Base-by-base conservation (phyloP, 2,329 filamentous ascomycete genomes). In the Phoma sp. region DNA sequence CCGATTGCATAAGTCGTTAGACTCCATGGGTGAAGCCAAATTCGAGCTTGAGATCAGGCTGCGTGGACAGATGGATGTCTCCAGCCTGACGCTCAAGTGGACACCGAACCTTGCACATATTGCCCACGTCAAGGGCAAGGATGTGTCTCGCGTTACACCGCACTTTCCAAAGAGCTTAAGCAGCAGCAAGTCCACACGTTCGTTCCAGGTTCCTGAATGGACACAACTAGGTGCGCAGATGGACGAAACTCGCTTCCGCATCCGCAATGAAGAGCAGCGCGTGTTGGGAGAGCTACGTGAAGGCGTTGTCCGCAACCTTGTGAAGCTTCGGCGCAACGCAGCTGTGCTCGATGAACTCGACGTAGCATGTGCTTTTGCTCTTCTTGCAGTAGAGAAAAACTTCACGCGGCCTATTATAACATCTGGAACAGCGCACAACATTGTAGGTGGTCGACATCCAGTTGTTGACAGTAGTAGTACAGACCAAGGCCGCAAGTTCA, bases 261-360 rank as follows among this genome's bases (percentile, higher is more conserved):
- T 99, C 67, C 87, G 91, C 30, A 82, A 83, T 53, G 95, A 97
- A 74, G 95, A 99, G 76, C 85, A 92, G 65, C 83, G 84, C 37
- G 88, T 99, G 7, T 92, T 98, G 64, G 81, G 85, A 51, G 77
- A 82, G 5, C 81, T 99, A 7, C 89, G 93, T 25, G 84, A 87
- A 56, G 81, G 85, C 43, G 92, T 97, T 0, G 87, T 98, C 4
- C 77, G 84, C 39, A 93, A 93, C 65, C 83, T 99, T 3, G 86
- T 97, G 59, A 91, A 89, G 66, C 84, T 99, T 12, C 88, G 95
- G 5, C 89, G 90, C 52, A 98, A 97, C 74, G 93, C 93, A 10
- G 83, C 86, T n/a, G 89, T 96, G 1, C 84, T 99, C 17, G 93
- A 98, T 72, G 93, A 97, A 74, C 84, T 99, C 7, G 95, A 99